Evolutionary conservation across 23 red algal species (phyloP), one percentile per base, ranked within the genome.

Genomic region (Porphyridium purpureum): DNA sequence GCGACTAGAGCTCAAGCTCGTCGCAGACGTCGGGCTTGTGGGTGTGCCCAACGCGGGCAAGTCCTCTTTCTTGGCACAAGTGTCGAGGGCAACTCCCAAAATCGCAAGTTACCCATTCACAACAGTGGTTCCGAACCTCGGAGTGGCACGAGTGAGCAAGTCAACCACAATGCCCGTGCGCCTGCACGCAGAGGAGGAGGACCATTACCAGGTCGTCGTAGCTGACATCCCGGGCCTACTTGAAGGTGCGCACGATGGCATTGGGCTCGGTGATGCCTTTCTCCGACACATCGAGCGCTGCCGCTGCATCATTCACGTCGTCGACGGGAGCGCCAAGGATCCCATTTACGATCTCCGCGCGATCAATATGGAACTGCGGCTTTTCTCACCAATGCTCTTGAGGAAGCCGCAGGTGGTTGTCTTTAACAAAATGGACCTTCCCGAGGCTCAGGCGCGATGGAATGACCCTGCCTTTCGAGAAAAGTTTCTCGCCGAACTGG

Each of bases 41-140:
- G 88, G 88, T 4, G 72, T 82, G 31, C 88, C 78, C 27, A 94
- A 94, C 52, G 78, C 88, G 11, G 88, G 88, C 20, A 94, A 94
- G 57, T 84, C 78, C 17, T 80, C 88, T 2, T 42, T 79, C 14
- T 50, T 94, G 28, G 66, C 75, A n/a, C 31, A 55, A 0, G 67
- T 84, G 9, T 71, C 61, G 2, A 77, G 78, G 40, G 78, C 78
- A 0, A 48, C 63, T 27, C 88, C 88, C 27, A 85, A 94, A 27
- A 81, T 94, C 59, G 88, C 88, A 1, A 78, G 84, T 50, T 94
- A 94, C 71, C 88, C 88, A 5, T 94, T 94, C 44, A 94, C 88
- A 35, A 94, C 88, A 5, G 58, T 85, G 40, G 80, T 94, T 11
- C 88, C 88, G 1, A 85, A 84, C 28, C 76, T 94, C 11, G 88